phyloP scores from a whole-genome alignment of 2,329 filamentous ascomycete species.

The Fusarium sp. region DNA sequence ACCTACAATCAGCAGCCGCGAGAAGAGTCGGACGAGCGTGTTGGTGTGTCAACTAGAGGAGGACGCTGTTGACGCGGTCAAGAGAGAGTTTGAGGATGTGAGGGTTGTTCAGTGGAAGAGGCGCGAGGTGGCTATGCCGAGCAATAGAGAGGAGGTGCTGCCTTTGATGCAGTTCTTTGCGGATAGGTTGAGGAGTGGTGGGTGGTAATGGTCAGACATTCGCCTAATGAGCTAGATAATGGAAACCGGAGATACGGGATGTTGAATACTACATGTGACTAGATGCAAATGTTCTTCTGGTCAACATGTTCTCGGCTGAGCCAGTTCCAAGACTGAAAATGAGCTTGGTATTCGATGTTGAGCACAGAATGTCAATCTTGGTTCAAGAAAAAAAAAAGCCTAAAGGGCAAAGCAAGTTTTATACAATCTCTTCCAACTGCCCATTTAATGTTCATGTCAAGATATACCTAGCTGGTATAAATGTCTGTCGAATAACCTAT shows the following conservation, averaged over 20 bases:
- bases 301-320: too few relatives aligned
- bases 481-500: background rate
- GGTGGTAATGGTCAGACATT: slow-evolving; percentile 18
- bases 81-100: slow-evolving; percentile 74
- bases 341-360: background rate
- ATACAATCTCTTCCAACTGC: too few relatives aligned
- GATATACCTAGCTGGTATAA: background rate
- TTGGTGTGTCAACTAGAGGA: slow-evolving; percentile 71
- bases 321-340: background rate
- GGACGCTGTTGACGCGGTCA: slow-evolving; percentile 72
- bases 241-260: background rate
- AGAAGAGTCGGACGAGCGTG: slow-evolving; percentile 72
- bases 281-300: background rate
- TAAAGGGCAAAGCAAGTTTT: background rate
- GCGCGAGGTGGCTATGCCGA: slow-evolving; percentile 84
- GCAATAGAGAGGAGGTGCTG: slow-evolving; percentile 84
- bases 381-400: background rate
- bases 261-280: background rate
- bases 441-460: background rate
- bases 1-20: slow-evolving; percentile 55
- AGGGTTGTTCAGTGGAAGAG: slow-evolving; percentile 77
- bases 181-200: slow-evolving; percentile 63
- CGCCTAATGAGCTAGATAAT: background rate
- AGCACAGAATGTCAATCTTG: background rate
- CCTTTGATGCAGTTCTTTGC: slow-evolving; percentile 90